These are phyloP conservation scores for Nadsonia commutata DNA, from an alignment of 1,139 yeast species.

Conservation along the genomic window DNA sequence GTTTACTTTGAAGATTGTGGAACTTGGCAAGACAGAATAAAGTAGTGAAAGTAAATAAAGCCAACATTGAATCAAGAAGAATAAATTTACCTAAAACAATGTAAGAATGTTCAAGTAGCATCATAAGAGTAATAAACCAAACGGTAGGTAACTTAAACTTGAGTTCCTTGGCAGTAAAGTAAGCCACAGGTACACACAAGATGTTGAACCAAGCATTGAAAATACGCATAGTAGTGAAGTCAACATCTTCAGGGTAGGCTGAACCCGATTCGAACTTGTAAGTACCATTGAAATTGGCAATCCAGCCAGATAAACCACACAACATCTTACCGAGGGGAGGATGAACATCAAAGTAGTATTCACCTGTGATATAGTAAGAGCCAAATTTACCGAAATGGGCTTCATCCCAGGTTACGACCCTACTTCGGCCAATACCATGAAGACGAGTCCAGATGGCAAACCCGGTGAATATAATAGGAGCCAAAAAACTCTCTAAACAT, in stretches of 20 bases:
- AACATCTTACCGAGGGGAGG: constrained; percentile 98
- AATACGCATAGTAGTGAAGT: constrained; percentile 82
- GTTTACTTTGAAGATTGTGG: constrained; percentile 50
- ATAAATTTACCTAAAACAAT: constrained; percentile 86
- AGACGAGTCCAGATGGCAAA: constrained; percentile 56
- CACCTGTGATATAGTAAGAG: constrained; percentile 80
- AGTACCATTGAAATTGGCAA: constrained; percentile 91
- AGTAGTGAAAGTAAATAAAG: constrained; percentile 81
- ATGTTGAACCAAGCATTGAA: constrained; percentile 89
- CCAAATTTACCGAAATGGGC: constrained; percentile 77
- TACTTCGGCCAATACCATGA: constrained; percentile 45
- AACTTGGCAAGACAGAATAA: constrained; percentile 64
- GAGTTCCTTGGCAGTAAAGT: constrained; percentile 76
- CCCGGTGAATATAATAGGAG: constrained; percentile 44
- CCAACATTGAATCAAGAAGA: constrained; percentile 87
- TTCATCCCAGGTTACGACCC: constrained; percentile 75
- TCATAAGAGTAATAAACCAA: constrained; percentile 83
- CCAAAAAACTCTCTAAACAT: constrained; percentile 31
- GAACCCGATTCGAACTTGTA: constrained; percentile 90
- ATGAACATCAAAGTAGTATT: constrained; percentile 94
- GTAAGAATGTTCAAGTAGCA: constrained; percentile 70
- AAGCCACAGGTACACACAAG: constrained; percentile 83
- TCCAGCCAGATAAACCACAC: constrained; percentile 83
- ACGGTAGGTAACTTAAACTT: constrained; percentile 70
- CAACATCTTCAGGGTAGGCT: constrained; percentile 70